These are phyloP conservation scores for Paramecium sonneborni DNA, from an alignment of 73 alveolate species.

Conservation along the genomic window DNA sequence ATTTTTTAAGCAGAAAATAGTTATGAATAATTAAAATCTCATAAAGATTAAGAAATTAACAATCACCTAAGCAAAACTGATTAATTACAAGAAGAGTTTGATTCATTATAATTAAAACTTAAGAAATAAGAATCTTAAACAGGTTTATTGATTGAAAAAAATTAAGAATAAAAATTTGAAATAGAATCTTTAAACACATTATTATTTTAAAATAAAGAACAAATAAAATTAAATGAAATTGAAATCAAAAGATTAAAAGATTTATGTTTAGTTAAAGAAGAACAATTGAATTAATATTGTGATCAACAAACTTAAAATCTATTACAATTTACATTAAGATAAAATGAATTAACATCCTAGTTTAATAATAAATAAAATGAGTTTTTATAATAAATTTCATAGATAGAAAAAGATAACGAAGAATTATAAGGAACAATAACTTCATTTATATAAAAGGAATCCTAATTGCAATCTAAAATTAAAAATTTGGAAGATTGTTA, in stretches of 20 bases:
- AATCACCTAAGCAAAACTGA: neutral
- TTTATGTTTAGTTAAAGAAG: neutral
- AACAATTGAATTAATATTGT: neutral
- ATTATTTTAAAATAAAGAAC: neutral
- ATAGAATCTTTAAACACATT: neutral
- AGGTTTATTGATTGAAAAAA: neutral
- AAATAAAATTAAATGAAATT: neutral
- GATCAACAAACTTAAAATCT: neutral
- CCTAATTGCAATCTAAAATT: neutral
- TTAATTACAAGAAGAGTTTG: neutral
- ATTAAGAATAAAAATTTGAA: neutral
- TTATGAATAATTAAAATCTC: neutral
- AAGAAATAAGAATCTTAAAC: neutral
- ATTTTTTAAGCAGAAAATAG: neutral
- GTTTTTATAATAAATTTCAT: neutral
- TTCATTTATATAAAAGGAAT: neutral
- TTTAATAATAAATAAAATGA: neutral
- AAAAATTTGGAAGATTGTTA: neutral
- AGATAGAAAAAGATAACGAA: neutral
- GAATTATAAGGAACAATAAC: neutral
- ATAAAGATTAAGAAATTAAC: neutral
- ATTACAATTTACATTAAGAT: neutral
- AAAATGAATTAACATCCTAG: neutral
- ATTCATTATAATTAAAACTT: neutral
- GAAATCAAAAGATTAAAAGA: neutral